Base-by-base conservation (phyloP, 1,284 basidiomycete genomes). In the Stygiomarasmius scandens region DNA sequence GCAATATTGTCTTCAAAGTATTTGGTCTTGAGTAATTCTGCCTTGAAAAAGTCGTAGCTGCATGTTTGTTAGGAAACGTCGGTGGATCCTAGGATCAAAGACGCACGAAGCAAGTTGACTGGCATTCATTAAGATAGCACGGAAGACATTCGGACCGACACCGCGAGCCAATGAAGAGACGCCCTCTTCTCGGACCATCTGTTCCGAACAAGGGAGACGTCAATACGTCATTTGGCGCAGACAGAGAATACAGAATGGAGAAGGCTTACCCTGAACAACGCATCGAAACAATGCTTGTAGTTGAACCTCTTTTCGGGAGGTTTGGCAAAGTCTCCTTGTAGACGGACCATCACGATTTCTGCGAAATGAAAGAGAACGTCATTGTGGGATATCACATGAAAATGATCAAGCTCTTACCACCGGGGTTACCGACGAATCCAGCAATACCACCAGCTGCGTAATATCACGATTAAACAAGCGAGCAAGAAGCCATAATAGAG, bases 41-140 rank as follows among this genome's bases (percentile, higher is more conserved):
- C 77, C 73, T 96, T 96, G 84, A 95, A 95, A 69, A 90, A 92
- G 71, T 96, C 94, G 69, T 96, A 96, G 22, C 91, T 92, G 63
- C 1, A 11, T 9, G 10, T 27, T 3, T 58, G n/a, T 10, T 32
- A n/a, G 48, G 25, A 16, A 47, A 5, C 14, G 5, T 16, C 23
- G 45, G 25, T 19, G 53, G 23, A 11, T 10, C 41, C 27, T 45
- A 54, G 20, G 38, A 29, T 44, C 19, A 43, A 49, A 46, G 4
- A 80, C 87, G 66, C 66, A 92, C 85, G 90, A 93, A 2, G 92
- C 93, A 16, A 96, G 84, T 71, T 96, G 94, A 71, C 88, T 91
- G 44, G 92, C 91, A 71, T 95, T 96, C 94, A 96, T 96, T 61
- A 96, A 73, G 2, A 96, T 70, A 1, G 92, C 89, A 69, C 94